phyloP scores from a whole-genome alignment of 2,329 filamentous ascomycete species.

The Amauroascus niger region DNA sequence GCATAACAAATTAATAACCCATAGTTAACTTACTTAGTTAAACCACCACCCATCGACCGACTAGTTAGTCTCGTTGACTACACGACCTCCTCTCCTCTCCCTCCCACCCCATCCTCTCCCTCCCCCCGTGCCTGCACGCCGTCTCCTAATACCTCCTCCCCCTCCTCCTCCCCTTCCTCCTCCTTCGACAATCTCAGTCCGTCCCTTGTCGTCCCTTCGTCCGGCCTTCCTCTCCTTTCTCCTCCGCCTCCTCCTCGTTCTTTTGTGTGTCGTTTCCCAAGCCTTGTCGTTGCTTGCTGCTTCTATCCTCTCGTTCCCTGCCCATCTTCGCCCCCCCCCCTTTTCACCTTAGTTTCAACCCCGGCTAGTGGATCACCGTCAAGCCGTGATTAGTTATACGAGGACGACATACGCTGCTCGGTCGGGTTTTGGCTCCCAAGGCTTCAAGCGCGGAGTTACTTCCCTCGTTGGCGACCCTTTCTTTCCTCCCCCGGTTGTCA shows the following conservation, averaged over 20 bases:
- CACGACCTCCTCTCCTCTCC: neutral
- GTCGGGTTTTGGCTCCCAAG: conserved; percentile 9
- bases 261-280: neutral
- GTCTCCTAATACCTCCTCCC: conserved; percentile 7
- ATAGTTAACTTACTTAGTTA: no score
- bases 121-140: neutral
- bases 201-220: neutral
- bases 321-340: neutral
- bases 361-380: neutral
- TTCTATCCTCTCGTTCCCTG: neutral
- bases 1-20: no score
- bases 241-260: neutral
- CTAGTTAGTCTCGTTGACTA: neutral
- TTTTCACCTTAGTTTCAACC: conserved; percentile 1
- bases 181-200: no score
- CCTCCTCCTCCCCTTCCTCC: neutral
- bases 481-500: conserved; percentile 7
- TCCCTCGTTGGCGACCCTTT: neutral
- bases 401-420: conserved; percentile 13
- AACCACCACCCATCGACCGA: no score
- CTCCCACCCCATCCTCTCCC: conserved; percentile 2
- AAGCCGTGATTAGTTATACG: neutral
- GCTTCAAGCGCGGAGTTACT: neutral
- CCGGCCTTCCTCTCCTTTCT: neutral
- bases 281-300: neutral